Percentiles rank a stretch among this genome's conserved stretches.
These are phyloP conservation scores for Circinella minor DNA, from an alignment of 371 early-diverging fungal species.

Conservation along the genomic window DNA sequence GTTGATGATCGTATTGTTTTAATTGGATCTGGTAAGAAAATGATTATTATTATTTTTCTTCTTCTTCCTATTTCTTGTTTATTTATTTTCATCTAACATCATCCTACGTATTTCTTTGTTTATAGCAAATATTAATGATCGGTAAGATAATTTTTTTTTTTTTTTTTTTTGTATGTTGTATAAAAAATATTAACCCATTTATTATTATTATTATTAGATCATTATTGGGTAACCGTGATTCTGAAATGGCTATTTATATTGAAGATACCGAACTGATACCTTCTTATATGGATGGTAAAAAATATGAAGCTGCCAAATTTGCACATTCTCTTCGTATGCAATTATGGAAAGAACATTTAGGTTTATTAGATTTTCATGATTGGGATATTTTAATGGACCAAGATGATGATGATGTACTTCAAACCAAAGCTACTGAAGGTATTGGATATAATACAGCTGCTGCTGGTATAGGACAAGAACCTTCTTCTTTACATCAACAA, in stretches of 20 bases:
- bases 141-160: no score
- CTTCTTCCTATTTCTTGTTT: no score
- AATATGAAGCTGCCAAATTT: conserved; percentile 75
- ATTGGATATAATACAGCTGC: conserved; percentile 11
- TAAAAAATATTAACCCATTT: neutral
- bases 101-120: neutral
- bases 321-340: conserved; percentile 78
- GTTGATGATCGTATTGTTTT: conserved; percentile 86
- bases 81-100: neutral
- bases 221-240: conserved; percentile 83
- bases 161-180: no score
- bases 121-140: conserved; percentile 52
- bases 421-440: conserved; percentile 9
- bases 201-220: conserved; percentile 64
- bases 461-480: conserved; percentile 25
- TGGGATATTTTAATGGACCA: conserved; percentile 35
- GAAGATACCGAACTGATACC: conserved; percentile 76
- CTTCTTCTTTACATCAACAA: no score
- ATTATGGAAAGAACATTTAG: conserved; percentile 89
- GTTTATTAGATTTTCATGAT: conserved; percentile 60
- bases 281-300: conserved; percentile 75
- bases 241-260: conserved; percentile 87
- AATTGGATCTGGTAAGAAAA: conserved; percentile 73
- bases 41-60: neutral
- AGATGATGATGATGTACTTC: conserved; percentile 14